These are phyloP conservation scores for Neonectria hederae DNA, from an alignment of 2,329 filamentous ascomycete species.

Conservation along the genomic window DNA sequence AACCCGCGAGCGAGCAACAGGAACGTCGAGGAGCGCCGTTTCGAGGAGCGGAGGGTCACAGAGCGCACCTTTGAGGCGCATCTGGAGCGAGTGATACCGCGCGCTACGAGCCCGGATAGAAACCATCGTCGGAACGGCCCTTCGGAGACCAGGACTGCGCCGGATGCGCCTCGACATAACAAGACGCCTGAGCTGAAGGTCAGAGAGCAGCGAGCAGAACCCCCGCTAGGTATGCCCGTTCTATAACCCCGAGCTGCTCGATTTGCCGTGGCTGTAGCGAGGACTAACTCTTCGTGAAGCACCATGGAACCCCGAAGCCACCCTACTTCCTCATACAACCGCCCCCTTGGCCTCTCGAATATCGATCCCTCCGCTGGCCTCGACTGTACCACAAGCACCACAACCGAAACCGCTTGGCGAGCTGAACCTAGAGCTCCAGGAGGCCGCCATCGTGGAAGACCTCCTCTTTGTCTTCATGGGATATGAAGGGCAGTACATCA, in stretches of 20 bases:
- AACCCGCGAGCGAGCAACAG: conserved; percentile 62
- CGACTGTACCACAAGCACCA: conserved; percentile 77
- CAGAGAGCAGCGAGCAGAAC: conserved; percentile 52
- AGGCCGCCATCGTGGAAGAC: conserved; percentile 88
- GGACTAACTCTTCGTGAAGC: conserved; percentile 45
- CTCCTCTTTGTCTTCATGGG: conserved; percentile 97
- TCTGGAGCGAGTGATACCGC: conserved; percentile 67
- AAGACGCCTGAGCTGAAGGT: conserved; percentile 56
- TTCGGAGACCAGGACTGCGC: conserved; percentile 50
- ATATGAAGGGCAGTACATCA: conserved; percentile 97
- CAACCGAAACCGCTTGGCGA: conserved; percentile 74
- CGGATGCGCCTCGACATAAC: conserved; percentile 53
- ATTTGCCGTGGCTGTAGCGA: not conserved
- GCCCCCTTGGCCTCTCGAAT: conserved; percentile 76
- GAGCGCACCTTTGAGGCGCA: conserved; percentile 68
- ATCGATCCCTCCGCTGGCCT: conserved; percentile 76
- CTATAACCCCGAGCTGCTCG: not conserved
- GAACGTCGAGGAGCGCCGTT: conserved; percentile 52
- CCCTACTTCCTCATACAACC: conserved; percentile 72
- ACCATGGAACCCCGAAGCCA: conserved; percentile 83
- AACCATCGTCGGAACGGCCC: conserved; percentile 55
- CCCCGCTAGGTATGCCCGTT: conserved; percentile 56
- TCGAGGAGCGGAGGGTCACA: conserved; percentile 63
- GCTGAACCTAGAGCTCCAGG: conserved; percentile 82
- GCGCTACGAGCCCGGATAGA: conserved; percentile 67